phyloP scores from a whole-genome alignment of 225 moss, liverwort and hornwort genomes.

The Neckera pumila region DNA sequence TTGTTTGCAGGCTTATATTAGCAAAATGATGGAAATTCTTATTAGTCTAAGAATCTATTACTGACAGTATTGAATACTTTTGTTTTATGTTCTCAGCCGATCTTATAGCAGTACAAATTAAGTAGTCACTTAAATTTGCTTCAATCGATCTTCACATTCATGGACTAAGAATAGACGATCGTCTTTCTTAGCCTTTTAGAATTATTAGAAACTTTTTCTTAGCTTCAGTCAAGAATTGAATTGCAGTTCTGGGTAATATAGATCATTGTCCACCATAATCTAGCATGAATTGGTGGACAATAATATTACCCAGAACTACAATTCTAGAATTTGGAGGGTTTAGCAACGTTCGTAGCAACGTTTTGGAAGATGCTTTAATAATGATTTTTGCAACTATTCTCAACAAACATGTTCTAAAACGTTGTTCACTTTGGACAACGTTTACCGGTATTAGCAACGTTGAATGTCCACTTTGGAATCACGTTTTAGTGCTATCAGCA shows the following conservation, averaged over 20 bases:
- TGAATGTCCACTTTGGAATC: not conserved
- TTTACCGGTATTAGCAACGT: not conserved
- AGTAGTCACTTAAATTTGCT: too few relatives aligned
- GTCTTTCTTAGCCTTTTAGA: too few relatives aligned
- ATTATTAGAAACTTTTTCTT: not conserved
- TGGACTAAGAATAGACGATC: not conserved
- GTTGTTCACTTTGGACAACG: not conserved
- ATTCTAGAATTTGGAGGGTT: not conserved
- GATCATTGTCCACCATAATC: not conserved
- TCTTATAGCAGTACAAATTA: not conserved
- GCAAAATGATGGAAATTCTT: not conserved
- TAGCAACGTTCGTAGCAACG: not conserved
- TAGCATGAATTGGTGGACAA: not conserved
- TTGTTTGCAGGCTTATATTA: too few relatives aligned
- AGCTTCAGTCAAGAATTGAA: not conserved
- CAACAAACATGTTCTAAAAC: too few relatives aligned
- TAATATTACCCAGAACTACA: not conserved
- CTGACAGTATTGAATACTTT: too few relatives aligned
- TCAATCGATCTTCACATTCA: not conserved
- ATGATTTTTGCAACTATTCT: not conserved
- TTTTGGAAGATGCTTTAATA: not conserved
- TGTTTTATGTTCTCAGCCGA: not conserved
- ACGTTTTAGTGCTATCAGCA: not conserved
- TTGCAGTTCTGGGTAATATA: not conserved
- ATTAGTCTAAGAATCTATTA: not conserved